phyloP scores from a whole-genome alignment of 208 protist species.

The Acanthamoeba triangularis region DNA sequence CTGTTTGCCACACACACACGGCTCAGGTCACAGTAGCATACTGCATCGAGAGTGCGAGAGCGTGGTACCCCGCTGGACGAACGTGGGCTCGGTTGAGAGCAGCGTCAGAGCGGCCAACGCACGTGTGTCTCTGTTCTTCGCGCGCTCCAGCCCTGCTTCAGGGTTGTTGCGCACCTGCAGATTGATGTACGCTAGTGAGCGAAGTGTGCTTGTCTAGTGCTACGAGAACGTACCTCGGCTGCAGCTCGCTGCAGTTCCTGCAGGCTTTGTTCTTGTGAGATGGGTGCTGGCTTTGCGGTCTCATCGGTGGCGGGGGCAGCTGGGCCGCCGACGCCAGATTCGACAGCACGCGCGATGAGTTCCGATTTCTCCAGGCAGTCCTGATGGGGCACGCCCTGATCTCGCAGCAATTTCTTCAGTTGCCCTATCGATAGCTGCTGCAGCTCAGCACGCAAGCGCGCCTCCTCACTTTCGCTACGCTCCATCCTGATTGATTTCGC shows the following conservation, averaged over 20 bases:
- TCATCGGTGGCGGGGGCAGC: not conserved
- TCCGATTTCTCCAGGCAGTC: slow-evolving; percentile 18
- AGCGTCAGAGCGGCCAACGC: not conserved
- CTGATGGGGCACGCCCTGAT: not conserved
- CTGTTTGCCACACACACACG: not conserved
- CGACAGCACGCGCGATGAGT: not conserved
- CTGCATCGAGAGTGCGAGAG: not conserved
- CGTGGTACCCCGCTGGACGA: not conserved
- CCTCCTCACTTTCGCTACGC: no score
- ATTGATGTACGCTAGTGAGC: no score
- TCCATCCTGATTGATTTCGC: no score
- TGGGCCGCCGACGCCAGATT: not conserved
- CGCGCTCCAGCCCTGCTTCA: not conserved
- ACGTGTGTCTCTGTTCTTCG: not conserved
- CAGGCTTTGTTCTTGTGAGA: not conserved
- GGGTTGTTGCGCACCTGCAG: not conserved
- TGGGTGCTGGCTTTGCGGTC: not conserved
- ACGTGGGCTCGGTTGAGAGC: not conserved
- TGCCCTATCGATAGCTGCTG: not conserved
- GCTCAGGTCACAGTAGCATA: no score
- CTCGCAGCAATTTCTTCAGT: not conserved
- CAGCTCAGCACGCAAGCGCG: not conserved
- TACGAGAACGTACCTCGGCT: not conserved
- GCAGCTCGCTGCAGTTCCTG: not conserved
- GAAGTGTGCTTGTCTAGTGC: no score